Evolutionary conservation across 2,329 filamentous ascomycete species (phyloP).

Genomic region (Sclerotinia sclerotiorum): DNA sequence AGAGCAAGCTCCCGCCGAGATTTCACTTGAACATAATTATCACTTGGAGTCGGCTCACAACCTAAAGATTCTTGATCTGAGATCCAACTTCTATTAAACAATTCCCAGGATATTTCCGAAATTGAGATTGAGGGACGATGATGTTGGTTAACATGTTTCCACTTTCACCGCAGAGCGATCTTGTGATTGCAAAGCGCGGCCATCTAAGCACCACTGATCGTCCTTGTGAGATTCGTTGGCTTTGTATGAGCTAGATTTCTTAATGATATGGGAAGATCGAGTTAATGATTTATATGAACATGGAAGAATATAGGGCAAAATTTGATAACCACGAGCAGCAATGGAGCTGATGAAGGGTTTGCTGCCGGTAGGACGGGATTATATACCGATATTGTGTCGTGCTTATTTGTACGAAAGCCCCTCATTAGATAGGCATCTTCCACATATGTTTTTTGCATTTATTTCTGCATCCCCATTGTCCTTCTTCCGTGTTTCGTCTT

Average conservation of each 20-base stretch:
- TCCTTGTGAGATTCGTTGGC: not conserved
- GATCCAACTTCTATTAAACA: not conserved
- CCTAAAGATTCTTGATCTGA: not conserved
- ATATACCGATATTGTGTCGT: not conserved
- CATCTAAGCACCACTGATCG: not conserved
- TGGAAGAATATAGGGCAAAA: too few species aligned
- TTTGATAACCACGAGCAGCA: not conserved
- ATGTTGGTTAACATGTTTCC: not conserved
- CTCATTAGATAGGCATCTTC: too few species aligned
- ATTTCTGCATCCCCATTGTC: too few species aligned
- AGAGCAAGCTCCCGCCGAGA: not conserved
- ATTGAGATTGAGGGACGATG: not conserved
- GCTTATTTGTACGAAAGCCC: not conserved
- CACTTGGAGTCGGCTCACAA: not conserved
- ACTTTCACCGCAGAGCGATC: not conserved
- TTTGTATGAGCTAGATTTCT: not conserved
- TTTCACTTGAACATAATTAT: not conserved
- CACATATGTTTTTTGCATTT: too few species aligned
- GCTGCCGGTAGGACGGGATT: not conserved
- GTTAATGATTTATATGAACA: not conserved
- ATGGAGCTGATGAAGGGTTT: not conserved
- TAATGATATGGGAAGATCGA: not conserved
- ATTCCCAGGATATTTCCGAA: not conserved
- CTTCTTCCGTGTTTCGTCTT: not conserved
- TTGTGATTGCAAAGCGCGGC: not conserved